Evolutionary conservation across 2,329 filamentous ascomycete genomes (phyloP), one percentile per base, ranked within the genome.

Genomic region (Pseudophaeomoniella oleicola): DNA sequence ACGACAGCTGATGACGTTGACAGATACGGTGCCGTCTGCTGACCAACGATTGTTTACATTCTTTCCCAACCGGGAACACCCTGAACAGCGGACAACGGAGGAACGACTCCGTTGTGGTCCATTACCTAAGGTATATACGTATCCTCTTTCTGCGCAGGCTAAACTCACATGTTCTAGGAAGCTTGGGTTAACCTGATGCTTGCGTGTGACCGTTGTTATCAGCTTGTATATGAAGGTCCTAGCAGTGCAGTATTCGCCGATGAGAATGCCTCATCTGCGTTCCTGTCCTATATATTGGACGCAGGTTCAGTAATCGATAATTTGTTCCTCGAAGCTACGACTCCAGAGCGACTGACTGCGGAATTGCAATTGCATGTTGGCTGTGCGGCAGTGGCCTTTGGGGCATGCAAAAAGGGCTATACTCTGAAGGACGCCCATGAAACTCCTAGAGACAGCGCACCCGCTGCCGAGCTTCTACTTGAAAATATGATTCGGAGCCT

Each of bases 51-150:
- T 45, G 9, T 61, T 54, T 35, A 50, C 53, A 30, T 56, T 53
- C 19, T 62, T 61, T 29, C 56, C 59, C 55, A 56, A 57, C 39
- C 59, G 57, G 33, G 59, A 63, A 46, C 44, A 48, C 10, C 47
- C 50, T 16, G 50, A 46, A 4, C 46, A 52, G 32, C 46, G 52
- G 15, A 48, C 48, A 10, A 55, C 62, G 34, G 59, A 63, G 42
- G 45, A 59, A 42, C 50, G 48, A 27, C 43, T 62, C 40, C 55
- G 58, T 14, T 30, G 53, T 32, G 59, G 59, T 16, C 59, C 59
- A 14, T 41, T 56, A 32, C 58, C 57, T 36, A 47, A 46, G 38
- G 59, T 63, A 45, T 45, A 49, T 40, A 35, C 22, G 3, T 14
- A 14, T 36, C n/a, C 10, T 13, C 19, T 36, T 19, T 5, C 19